Conservation (phyloP, 352 stramenopile genomes). For the Pythium chondricola region DNA sequence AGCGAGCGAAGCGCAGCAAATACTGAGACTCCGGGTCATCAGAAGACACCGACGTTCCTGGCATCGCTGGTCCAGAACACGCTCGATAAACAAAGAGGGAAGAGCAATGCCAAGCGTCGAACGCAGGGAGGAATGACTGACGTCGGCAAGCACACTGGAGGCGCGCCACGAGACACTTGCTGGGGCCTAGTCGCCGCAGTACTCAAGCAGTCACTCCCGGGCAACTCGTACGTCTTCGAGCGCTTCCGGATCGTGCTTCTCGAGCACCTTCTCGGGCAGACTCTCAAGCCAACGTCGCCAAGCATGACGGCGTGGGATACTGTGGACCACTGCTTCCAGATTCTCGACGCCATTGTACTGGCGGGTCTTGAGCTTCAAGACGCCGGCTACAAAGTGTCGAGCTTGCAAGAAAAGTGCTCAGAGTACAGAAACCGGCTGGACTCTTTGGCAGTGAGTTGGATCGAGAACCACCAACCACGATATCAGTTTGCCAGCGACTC, state of each 20-base stretch:
- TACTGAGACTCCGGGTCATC: conserved; percentile 19
- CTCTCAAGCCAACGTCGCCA: conserved; percentile 16
- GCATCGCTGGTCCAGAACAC: conserved; percentile 29
- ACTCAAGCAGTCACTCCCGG: conserved; percentile 28
- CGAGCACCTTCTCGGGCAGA: not conserved
- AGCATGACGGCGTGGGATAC: conserved; percentile 12
- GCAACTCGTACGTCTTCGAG: conserved; percentile 23
- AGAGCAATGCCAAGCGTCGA: no score
- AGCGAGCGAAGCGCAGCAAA: conserved; percentile 18
- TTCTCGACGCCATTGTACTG: not conserved
- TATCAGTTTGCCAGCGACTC: no score
- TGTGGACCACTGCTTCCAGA: conserved; percentile 3
- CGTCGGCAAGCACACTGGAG: conserved; percentile 43
- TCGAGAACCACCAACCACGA: no score
- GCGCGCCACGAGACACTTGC: conserved; percentile 32
- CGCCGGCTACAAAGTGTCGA: conserved; percentile 13
- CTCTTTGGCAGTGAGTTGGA: no score
- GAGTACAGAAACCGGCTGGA: not conserved
- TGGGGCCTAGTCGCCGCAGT: conserved; percentile 39
- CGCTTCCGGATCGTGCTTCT: conserved; percentile 24
- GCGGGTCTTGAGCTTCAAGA: not conserved
- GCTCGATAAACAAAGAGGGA: conserved; percentile 28
- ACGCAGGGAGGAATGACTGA: conserved; percentile 37
- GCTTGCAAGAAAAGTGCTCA: not conserved
- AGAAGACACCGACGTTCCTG: conserved; percentile 53